Evolutionary conservation across 2,329 filamentous ascomycete species (phyloP).

Genomic region (Samsoniella hepiali): DNA sequence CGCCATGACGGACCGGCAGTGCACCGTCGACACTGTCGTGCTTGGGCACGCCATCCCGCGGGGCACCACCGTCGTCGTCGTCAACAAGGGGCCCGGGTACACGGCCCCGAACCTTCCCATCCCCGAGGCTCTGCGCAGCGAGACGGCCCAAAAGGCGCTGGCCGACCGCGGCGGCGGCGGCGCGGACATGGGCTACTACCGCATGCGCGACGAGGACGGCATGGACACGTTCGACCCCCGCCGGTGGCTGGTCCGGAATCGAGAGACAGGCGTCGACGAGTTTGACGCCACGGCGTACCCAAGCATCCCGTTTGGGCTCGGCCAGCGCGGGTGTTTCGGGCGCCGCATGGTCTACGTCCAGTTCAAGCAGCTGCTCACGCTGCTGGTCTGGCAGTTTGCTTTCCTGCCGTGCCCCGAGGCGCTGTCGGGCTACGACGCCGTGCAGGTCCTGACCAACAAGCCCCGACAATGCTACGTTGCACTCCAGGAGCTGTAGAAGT

Average conservation of each 20-base stretch:
- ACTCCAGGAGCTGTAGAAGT: background rate
- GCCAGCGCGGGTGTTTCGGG: constrained; percentile 15
- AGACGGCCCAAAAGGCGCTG: constrained; percentile 1
- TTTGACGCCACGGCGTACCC: constrained; percentile 13
- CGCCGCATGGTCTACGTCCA: constrained; percentile 11
- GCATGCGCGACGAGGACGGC: constrained; percentile 3
- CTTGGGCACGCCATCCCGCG: constrained; percentile 29
- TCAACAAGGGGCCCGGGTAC: constrained; percentile 25
- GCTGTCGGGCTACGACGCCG: constrained; percentile 11
- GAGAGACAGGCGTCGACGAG: background rate
- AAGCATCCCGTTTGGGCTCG: constrained; percentile 8
- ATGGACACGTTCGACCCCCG: constrained; percentile 19
- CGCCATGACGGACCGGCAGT: constrained; percentile 26
- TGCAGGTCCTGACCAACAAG: constrained; percentile 13
- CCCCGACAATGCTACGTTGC: constrained; percentile 13
- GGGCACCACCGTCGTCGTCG: constrained; percentile 27
- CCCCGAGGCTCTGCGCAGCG: constrained; percentile 3
- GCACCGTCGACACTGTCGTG: constrained; percentile 27
- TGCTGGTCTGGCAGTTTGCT: constrained; percentile 17
- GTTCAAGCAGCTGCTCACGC: constrained; percentile 14
- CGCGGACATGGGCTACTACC: constrained; percentile 12
- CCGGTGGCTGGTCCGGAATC: constrained; percentile 17
- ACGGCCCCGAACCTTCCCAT: constrained; percentile 14
- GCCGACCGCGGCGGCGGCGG: background rate
- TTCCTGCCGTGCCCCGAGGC: background rate